Conservation (phyloP, 192 early-diverging fungal species). For the Backusella psychrophila region DNA sequence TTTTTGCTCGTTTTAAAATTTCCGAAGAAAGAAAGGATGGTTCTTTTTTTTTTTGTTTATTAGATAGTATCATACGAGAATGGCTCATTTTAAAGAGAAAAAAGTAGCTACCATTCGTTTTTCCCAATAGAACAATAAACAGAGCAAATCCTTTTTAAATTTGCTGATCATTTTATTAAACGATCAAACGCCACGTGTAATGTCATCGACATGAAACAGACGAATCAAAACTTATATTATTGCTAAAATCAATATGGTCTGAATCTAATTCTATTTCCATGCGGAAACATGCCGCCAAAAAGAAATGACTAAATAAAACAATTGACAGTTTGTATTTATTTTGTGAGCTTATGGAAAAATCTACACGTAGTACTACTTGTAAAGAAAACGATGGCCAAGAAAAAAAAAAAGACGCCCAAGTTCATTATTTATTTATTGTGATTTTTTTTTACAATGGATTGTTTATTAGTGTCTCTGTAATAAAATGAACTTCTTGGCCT, state of each 20-base stretch:
- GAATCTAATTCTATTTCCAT: background rate
- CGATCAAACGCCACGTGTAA: background rate
- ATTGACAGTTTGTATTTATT: background rate
- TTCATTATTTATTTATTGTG: too few relatives aligned
- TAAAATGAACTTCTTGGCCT: background rate
- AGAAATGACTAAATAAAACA: background rate
- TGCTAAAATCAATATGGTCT: background rate
- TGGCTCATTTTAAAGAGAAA: background rate
- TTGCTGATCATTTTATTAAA: background rate
- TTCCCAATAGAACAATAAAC: background rate
- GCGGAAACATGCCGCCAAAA: background rate
- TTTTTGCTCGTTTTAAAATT: background rate
- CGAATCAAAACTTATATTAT: background rate
- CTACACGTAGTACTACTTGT: background rate
- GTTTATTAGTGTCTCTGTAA: background rate
- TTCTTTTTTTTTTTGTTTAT: background rate
- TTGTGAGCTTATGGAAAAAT: background rate
- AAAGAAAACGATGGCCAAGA: background rate
- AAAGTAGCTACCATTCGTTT: background rate
- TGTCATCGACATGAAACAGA: background rate
- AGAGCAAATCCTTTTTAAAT: background rate
- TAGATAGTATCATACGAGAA: background rate
- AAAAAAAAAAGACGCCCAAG: background rate
- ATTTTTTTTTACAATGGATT: background rate
- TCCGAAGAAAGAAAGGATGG: background rate